Percentiles rank a stretch among this genome's conserved stretches.
phyloP scores from a whole-genome alignment of 495 filamentous ascomycete species.

The Lentithecium fluviatile region DNA sequence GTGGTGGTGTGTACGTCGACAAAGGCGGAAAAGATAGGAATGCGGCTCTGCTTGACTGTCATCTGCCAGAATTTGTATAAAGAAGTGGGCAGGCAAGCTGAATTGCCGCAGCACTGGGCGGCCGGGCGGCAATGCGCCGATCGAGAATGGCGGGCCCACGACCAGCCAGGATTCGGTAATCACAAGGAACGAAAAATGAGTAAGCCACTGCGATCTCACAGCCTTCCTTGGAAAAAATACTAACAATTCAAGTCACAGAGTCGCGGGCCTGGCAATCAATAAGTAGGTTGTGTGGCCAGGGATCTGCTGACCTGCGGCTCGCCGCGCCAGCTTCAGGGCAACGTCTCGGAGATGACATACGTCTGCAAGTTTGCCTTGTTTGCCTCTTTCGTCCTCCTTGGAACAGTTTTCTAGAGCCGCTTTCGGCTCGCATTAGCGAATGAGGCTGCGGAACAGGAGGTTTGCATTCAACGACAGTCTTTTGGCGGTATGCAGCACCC shows the following conservation, averaged over 20 bases:
- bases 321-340: constrained; percentile 4
- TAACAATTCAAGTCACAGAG: constrained; percentile 12
- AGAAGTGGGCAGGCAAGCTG: constrained; percentile 16
- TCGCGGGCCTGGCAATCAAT: constrained; percentile 22
- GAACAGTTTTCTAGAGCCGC: background rate
- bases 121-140: constrained; percentile 7
- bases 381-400: constrained; percentile 7
- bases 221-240: background rate
- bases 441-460: background rate
- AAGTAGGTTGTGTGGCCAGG: constrained; percentile 17
- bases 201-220: constrained; percentile 31
- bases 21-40: constrained; percentile 4
- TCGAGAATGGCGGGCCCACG: constrained; percentile 12
- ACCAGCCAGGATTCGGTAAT: background rate
- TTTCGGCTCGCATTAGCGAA: constrained; percentile 6
- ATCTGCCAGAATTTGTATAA: constrained; percentile 17
- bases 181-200: constrained; percentile 11
- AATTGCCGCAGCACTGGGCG: constrained; percentile 18
- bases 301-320: constrained; percentile 18
- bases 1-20: constrained; percentile 2
- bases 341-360: background rate
- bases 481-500: constrained; percentile 4
- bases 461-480: constrained; percentile 6
- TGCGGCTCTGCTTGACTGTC: constrained; percentile 27
- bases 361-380: constrained; percentile 27